Percentiles rank a stretch among this genome's conserved stretches.
These are phyloP conservation scores for Gonium pectorale DNA, from an alignment of 139 green algal species.

Conservation along the genomic window DNA sequence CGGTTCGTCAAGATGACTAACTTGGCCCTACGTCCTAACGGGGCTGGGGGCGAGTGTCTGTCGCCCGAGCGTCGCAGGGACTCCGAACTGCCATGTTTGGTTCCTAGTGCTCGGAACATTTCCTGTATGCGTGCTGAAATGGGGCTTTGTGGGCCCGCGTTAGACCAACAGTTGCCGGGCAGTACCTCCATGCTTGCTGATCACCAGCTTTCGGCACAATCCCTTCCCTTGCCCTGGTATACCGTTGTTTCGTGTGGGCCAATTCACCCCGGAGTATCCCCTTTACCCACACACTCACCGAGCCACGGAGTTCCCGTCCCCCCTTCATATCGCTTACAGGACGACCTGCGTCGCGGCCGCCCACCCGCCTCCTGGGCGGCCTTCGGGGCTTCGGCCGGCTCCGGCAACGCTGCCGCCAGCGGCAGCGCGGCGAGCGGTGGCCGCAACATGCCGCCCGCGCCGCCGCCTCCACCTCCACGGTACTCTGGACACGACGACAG, in stretches of 20 bases:
- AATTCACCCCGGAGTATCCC: background rate
- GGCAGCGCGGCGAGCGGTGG: background rate
- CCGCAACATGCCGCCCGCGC: background rate
- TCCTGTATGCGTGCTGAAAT: too few relatives aligned
- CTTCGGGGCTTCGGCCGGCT: background rate
- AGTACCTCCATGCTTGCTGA: too few relatives aligned
- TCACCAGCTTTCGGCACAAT: background rate
- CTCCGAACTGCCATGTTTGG: too few relatives aligned
- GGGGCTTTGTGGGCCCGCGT: background rate
- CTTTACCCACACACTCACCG: background rate
- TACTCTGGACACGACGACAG: background rate
- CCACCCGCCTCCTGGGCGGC: conserved; percentile 14
- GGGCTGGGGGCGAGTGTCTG: too few relatives aligned
- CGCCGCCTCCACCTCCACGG: background rate
- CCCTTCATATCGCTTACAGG: too few relatives aligned
- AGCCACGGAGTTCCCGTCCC: too few relatives aligned
- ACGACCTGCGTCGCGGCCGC: conserved; percentile 23
- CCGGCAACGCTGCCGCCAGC: background rate
- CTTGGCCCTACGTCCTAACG: too few relatives aligned
- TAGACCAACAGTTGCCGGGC: background rate
- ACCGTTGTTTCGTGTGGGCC: background rate
- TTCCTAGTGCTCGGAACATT: too few relatives aligned
- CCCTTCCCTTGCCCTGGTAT: background rate
- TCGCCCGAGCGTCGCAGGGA: too few relatives aligned
- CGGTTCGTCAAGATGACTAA: too few relatives aligned